Percentiles rank a stretch among this genome's conserved stretches.
phyloP scores from a whole-genome alignment of 495 filamentous ascomycete species.

The Tricharina praecox region DNA sequence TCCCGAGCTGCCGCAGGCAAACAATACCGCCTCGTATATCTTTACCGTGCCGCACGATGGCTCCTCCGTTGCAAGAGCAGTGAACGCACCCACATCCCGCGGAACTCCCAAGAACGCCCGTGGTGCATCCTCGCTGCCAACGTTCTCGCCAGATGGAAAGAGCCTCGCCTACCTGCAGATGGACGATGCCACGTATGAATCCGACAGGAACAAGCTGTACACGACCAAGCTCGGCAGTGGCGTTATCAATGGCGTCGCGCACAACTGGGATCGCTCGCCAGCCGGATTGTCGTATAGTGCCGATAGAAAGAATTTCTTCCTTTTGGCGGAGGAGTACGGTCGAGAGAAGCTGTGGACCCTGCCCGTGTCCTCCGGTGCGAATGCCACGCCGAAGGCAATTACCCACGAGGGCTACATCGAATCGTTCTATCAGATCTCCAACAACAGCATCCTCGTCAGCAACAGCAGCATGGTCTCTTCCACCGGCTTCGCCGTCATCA shows the following conservation, averaged over 20 bases:
- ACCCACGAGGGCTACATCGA: constrained; percentile 44
- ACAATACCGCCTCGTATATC: constrained; percentile 63
- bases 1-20: constrained; percentile 56
- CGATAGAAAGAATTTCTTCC: constrained; percentile 45
- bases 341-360: constrained; percentile 49
- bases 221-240: constrained; percentile 12
- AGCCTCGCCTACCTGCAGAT: constrained; percentile 67
- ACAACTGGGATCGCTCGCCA: constrained; percentile 54
- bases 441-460: constrained; percentile 44
- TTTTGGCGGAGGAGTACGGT: constrained; percentile 50
- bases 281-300: constrained; percentile 46
- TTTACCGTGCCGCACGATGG: constrained; percentile 45
- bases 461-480: constrained; percentile 41
- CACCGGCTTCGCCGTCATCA: constrained; percentile 37
- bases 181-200: constrained; percentile 69
- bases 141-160: constrained; percentile 57
- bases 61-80: constrained; percentile 18
- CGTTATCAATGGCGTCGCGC: constrained; percentile 31
- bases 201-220: constrained; percentile 67
- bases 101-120: constrained; percentile 32
- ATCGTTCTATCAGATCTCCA: constrained; percentile 38
- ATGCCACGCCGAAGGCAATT: constrained; percentile 40
- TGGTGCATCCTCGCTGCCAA: constrained; percentile 60
- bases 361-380: constrained; percentile 34
- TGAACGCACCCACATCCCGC: constrained; percentile 39